Percentiles rank a stretch among this genome's conserved stretches.
phyloP scores from a whole-genome alignment of 805 yeast genomes.

The Phaffomyces opuntiae region DNA sequence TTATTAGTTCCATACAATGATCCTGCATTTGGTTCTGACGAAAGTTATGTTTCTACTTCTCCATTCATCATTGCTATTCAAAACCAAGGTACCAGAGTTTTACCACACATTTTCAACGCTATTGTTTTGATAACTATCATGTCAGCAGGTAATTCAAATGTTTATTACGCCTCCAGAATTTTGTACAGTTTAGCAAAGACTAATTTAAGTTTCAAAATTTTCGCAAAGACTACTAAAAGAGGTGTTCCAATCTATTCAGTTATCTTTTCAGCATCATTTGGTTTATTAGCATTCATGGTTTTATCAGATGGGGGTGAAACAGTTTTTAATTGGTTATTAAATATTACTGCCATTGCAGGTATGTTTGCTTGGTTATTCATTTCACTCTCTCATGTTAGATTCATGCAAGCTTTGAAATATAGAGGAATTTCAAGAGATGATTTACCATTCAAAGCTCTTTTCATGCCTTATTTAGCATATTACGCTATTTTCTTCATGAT shows the following conservation, averaged over 20 bases:
- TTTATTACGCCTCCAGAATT: slow-evolving; percentile 66
- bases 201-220: slow-evolving; percentile 42
- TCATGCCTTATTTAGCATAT: slow-evolving; percentile 63
- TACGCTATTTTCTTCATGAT: slow-evolving; percentile 50
- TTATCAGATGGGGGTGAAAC: slow-evolving; percentile 44
- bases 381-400: slow-evolving; percentile 57
- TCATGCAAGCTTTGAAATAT: slow-evolving; percentile 54
- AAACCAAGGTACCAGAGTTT: slow-evolving; percentile 57
- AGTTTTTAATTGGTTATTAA: slow-evolving; percentile 67
- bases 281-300: slow-evolving; percentile 52
- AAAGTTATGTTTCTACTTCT: slow-evolving; percentile 45
- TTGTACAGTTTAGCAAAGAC: slow-evolving; percentile 55
- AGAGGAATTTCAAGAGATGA: slow-evolving; percentile 62
- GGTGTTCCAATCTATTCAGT: slow-evolving; percentile 65
- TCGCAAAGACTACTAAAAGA: slow-evolving; percentile 38
- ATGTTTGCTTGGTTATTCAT: slow-evolving; percentile 68
- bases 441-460: slow-evolving; percentile 65
- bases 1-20: slow-evolving; percentile 36
- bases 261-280: slow-evolving; percentile 49
- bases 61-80: slow-evolving; percentile 69
- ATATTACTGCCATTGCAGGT: slow-evolving; percentile 74
- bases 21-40: slow-evolving; percentile 31
- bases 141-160: slow-evolving; percentile 76
- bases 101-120: slow-evolving; percentile 69
- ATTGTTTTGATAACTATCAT: slow-evolving; percentile 58